Conservation (phyloP, 2,329 filamentous ascomycete genomes). For the Sporothrix mexicana region DNA sequence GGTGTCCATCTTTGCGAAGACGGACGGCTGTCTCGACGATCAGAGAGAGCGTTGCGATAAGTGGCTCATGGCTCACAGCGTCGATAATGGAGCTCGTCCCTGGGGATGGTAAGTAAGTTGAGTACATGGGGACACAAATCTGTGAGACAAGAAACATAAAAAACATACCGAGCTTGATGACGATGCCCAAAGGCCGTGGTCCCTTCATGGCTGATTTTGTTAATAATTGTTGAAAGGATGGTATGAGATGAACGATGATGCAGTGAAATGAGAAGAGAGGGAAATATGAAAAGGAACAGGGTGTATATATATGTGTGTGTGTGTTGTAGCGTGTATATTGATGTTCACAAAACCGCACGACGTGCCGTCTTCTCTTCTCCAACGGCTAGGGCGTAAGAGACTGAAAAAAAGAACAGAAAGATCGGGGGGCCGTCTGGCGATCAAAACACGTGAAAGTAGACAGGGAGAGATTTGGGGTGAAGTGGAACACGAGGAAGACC, state of each 20-base stretch:
- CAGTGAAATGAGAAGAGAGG: neutral
- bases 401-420: neutral
- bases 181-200: constrained; percentile 71
- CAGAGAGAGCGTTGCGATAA: constrained; percentile 85
- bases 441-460: constrained; percentile 6
- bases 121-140: neutral
- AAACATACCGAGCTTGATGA: constrained; percentile 82
- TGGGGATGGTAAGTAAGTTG: constrained; percentile 48
- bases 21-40: constrained; percentile 94
- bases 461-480: neutral
- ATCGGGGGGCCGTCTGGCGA: neutral
- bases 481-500: neutral
- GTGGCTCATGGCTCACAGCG: constrained; percentile 90
- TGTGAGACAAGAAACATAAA: constrained; percentile 43
- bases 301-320: neutral
- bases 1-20: constrained; percentile 87
- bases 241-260: constrained; percentile 26
- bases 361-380: neutral
- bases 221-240: too few relatives aligned
- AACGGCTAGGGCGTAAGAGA: neutral
- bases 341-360: neutral
- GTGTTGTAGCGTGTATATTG: neutral
- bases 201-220: constrained; percentile 64
- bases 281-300: neutral
- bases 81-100: constrained; percentile 99